Evolutionary conservation across 345 rosid species (phyloP).

Genomic region (Arabis hirsuta): DNA sequence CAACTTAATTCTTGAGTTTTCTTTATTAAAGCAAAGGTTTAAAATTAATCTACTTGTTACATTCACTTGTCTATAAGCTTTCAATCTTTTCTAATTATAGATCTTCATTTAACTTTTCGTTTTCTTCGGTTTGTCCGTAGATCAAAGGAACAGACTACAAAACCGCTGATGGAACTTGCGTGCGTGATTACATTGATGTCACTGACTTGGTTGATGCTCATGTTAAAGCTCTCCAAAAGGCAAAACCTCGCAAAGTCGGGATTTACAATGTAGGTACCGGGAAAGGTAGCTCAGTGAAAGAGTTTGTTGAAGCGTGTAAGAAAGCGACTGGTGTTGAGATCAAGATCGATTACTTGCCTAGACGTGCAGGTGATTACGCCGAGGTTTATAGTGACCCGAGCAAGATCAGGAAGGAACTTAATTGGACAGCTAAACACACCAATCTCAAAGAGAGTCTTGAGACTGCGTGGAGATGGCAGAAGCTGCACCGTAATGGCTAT

Average conservation of each 20-base stretch:
- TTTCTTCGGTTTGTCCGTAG: constrained; percentile 22
- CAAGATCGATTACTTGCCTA: constrained; percentile 56
- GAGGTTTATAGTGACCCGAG: constrained; percentile 65
- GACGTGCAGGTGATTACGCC: constrained; percentile 68
- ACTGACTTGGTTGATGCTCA: constrained; percentile 70
- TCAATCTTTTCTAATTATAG: constrained; percentile 25
- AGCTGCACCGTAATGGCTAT: constrained; percentile 58
- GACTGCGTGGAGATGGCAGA: constrained; percentile 76
- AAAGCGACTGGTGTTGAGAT: constrained; percentile 62
- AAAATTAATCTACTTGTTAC: constrained; percentile 29
- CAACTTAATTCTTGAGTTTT: constrained; percentile 21
- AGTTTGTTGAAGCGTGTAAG: constrained; percentile 70
- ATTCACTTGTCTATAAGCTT: constrained; percentile 34
- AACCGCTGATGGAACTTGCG: constrained; percentile 62
- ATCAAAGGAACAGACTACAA: constrained; percentile 71
- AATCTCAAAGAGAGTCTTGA: constrained; percentile 59
- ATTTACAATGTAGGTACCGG: constrained; percentile 72
- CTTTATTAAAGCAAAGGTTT: constrained; percentile 27
- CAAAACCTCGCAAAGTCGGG: constrained; percentile 57
- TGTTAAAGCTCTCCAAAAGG: constrained; percentile 64
- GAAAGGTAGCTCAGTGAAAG: constrained; percentile 66
- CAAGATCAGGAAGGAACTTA: constrained; percentile 55
- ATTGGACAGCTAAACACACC: constrained; percentile 63
- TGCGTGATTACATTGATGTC: constrained; percentile 66
- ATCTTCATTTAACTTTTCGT: constrained; percentile 23